Evolutionary conservation across 116 monocot genomes (phyloP), one percentile per base, ranked within the genome.

Genomic region (Phalaenopsis hybrid): DNA sequence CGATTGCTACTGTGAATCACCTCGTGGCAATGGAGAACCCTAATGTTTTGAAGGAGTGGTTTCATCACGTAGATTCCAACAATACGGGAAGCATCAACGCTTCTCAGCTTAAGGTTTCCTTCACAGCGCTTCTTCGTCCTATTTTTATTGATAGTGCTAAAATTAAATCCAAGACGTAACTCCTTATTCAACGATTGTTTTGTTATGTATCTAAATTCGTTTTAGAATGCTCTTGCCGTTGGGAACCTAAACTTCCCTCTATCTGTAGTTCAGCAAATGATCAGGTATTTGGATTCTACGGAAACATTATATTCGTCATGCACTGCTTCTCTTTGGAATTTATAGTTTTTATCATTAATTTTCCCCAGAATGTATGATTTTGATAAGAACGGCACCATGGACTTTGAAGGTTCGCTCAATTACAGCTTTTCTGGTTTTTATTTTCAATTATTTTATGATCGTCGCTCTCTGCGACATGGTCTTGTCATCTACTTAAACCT

Each of bases 201-300:
- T 80, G 28, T 13, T 41, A 41, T 23, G n/a, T 69, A 77, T 52
- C 37, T 58, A 8, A 51, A 33, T 48, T 50, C 44, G 67, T 74
- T 31, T 76, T 88, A 92, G 92, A 85, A 82, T 34, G 92, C 89
- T 44, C 67, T 89, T 41, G 86, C 86, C n/a, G 89, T 82, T 9
- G 92, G 89, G 6, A 92, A 92, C 61, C 88, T 92, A 43, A 80
- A 86, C 6, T 88, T 92, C 77, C 57, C 88, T 34, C 79, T 89
- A 49, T 85, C 92, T 59, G 75, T 92, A 46, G 89, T 92, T 31
- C 88, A 92, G 81, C 92, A 92, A 79, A 92, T 92, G 92, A 92
- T 92, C 80, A 91, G 91, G 91, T 89, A 77, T 46, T 67, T 23
- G 0, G 48, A 25, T 67, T 75, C 23, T 50, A 37, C 11, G 44